Percentiles rank a stretch among this genome's conserved stretches.
Evolutionary conservation across 768 basidiomycete species (phyloP).

Genomic region (Suillus luteus): DNA sequence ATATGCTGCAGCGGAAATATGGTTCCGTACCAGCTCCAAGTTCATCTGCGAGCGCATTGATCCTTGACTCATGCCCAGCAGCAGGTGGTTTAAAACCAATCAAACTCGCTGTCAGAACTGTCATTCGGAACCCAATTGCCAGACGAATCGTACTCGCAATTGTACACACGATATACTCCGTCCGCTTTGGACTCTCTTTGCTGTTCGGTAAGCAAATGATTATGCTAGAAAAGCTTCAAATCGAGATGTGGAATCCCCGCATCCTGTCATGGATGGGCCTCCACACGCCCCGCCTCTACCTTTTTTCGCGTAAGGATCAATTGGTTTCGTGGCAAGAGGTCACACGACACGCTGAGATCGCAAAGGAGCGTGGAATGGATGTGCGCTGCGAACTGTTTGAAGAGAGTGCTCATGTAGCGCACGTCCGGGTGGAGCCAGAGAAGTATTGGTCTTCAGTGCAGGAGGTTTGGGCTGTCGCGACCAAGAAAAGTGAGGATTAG

Average conservation of each 20-base stretch:
- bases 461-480: constrained; percentile 23
- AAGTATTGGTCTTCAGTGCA: constrained; percentile 29
- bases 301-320: constrained; percentile 36
- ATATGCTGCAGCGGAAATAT: constrained; percentile 24
- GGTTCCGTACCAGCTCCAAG: constrained; percentile 11
- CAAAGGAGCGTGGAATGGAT: constrained; percentile 25
- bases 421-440: constrained; percentile 29
- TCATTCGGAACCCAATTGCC: constrained; percentile 23
- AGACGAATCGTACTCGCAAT: constrained; percentile 20
- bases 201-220: constrained; percentile 24
- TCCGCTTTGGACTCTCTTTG: constrained; percentile 14
- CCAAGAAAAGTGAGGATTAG: constrained; percentile 3
- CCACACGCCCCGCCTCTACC: constrained; percentile 37
- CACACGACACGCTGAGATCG: constrained; percentile 27
- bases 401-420: constrained; percentile 38
- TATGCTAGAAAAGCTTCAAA: constrained; percentile 10
- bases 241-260: constrained; percentile 21
- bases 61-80: constrained; percentile 29
- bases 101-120: constrained; percentile 22
- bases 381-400: constrained; percentile 34
- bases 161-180: constrained; percentile 15
- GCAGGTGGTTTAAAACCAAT: constrained; percentile 17
- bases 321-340: constrained; percentile 33
- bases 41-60: constrained; percentile 19
- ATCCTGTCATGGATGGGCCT: constrained; percentile 34